These are phyloP conservation scores for Sordariomycetes sp. DNA, from an alignment of 2,329 filamentous ascomycete genomes.

Conservation along the genomic window DNA sequence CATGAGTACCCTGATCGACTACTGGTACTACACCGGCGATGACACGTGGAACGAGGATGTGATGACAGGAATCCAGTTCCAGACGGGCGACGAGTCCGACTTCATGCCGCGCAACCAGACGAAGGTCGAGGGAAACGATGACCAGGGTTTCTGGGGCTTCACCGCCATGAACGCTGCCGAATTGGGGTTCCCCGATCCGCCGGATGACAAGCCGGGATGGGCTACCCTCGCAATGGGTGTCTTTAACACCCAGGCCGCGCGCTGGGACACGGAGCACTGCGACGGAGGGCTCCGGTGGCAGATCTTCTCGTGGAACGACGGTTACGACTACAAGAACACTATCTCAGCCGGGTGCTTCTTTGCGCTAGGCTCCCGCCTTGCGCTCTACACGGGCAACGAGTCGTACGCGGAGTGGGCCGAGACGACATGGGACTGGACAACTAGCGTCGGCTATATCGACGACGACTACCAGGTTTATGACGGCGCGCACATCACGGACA, in stretches of 20 bases:
- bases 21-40: constrained; percentile 77
- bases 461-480: constrained; percentile 51
- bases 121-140: constrained; percentile 59
- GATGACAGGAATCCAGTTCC: constrained; percentile 58
- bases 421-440: constrained; percentile 61
- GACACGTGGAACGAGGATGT: constrained; percentile 58
- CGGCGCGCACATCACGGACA: constrained; percentile 43
- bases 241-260: constrained; percentile 66
- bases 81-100: constrained; percentile 61
- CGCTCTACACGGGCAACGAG: constrained; percentile 64
- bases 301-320: constrained; percentile 72
- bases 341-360: constrained; percentile 55
- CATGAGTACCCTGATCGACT: constrained; percentile 63
- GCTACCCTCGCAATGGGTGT: constrained; percentile 66
- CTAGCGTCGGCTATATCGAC: constrained; percentile 44
- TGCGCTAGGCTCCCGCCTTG: constrained; percentile 55
- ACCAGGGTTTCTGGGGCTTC: constrained; percentile 66
- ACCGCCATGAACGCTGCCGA: constrained; percentile 62
- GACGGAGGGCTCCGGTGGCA: constrained; percentile 76
- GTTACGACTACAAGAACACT: constrained; percentile 67
- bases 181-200: constrained; percentile 53
- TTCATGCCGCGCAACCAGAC: constrained; percentile 72
- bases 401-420: constrained; percentile 73
- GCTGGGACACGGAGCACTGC: constrained; percentile 62
- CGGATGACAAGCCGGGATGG: constrained; percentile 49